A percentile compares a stretch with the other conserved stretches of the same genome.
Evolutionary conservation across 495 filamentous ascomycete genomes (phyloP).

Genomic region (Xylaria sp.): DNA sequence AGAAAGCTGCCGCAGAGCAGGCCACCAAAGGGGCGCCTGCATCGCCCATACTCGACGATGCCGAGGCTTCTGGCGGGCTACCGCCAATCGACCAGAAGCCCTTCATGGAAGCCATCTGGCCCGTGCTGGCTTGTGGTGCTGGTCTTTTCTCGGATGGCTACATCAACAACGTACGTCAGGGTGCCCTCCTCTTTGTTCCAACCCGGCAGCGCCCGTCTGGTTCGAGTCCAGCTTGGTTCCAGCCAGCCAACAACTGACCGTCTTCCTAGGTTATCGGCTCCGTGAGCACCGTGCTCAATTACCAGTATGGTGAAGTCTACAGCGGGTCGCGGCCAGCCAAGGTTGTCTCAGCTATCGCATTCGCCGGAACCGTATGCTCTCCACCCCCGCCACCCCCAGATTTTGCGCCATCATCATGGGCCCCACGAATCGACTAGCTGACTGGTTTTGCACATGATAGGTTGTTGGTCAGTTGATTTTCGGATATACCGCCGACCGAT

Average conservation of each 20-base stretch:
- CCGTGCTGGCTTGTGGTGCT: constrained; percentile 81
- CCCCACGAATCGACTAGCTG: constrained; percentile 24
- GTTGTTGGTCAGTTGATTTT: constrained; percentile 83
- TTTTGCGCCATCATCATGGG: neutral
- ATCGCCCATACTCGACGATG: constrained; percentile 4
- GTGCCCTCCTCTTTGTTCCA: constrained; percentile 21
- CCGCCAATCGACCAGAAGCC: constrained; percentile 42
- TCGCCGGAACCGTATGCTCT: constrained; percentile 73
- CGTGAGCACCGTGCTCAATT: constrained; percentile 72
- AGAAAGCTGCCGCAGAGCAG: constrained; percentile 16
- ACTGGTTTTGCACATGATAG: constrained; percentile 20
- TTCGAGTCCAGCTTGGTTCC: neutral
- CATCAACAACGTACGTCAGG: constrained; percentile 71
- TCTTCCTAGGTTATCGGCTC: constrained; percentile 76
- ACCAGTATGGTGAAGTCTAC: constrained; percentile 70
- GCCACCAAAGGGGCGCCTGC: constrained; percentile 15
- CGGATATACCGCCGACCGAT: constrained; percentile 82
- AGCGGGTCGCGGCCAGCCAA: constrained; percentile 67
- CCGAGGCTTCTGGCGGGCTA: constrained; percentile 16
- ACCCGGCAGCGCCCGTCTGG: neutral
- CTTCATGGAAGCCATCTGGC: constrained; percentile 45
- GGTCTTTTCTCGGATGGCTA: constrained; percentile 93
- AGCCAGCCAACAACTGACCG: neutral
- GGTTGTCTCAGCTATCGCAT: constrained; percentile 80
- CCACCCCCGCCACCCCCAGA: neutral